Conservation (phyloP, 139 green algal genomes). For the Microglena sp. region DNA sequence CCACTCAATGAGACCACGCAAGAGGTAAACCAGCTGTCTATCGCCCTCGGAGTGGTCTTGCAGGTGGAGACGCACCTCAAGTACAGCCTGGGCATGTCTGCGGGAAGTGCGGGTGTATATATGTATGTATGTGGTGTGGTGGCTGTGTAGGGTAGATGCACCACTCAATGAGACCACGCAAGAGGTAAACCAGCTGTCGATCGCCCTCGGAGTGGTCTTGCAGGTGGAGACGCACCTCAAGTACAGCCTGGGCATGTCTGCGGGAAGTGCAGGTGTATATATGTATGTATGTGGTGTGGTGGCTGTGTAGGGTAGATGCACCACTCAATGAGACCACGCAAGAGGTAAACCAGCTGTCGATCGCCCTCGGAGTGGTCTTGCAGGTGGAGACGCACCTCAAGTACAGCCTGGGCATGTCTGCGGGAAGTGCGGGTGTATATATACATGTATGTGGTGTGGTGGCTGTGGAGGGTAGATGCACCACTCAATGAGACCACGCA, state of each 20-base stretch:
- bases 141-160: slow-evolving; percentile 57
- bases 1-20: slow-evolving; percentile 57
- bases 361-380: slow-evolving; percentile 24
- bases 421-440: neutral
- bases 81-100: slow-evolving; percentile 25
- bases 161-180: slow-evolving; percentile 57
- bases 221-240: slow-evolving; percentile 45
- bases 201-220: slow-evolving; percentile 24
- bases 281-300: neutral
- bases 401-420: slow-evolving; percentile 25
- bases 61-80: slow-evolving; percentile 45
- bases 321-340: slow-evolving; percentile 57
- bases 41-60: slow-evolving; percentile 24
- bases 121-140: no score
- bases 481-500: slow-evolving; percentile 57
- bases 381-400: slow-evolving; percentile 45
- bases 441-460: no score
- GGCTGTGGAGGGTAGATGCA: slow-evolving; percentile 61
- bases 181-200: slow-evolving; percentile 35
- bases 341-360: slow-evolving; percentile 35
- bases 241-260: slow-evolving; percentile 25
- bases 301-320: slow-evolving; percentile 57
- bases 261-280: neutral
- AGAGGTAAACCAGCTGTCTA: slow-evolving; percentile 34
- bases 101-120: neutral